These are phyloP conservation scores for Ascochyta clinopodiicola DNA, from an alignment of 2,329 filamentous ascomycete genomes.

Conservation along the genomic window DNA sequence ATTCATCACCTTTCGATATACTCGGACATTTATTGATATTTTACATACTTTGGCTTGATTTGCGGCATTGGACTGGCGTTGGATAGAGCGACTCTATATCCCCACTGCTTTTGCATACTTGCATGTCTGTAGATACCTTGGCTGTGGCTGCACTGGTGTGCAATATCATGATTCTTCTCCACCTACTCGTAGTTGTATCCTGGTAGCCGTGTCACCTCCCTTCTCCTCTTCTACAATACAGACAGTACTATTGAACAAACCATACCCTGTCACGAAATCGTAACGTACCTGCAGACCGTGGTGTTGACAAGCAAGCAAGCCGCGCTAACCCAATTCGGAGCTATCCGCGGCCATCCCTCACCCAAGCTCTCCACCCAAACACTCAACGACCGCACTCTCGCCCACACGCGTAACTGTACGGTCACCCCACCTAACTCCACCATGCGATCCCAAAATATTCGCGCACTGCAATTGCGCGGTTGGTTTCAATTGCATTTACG, in stretches of 20 bases:
- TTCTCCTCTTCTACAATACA: no score
- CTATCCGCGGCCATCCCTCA: background rate
- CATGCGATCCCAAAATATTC: no score
- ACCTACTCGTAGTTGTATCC: background rate
- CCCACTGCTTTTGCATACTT: slow-evolving; percentile 3
- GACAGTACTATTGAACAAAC: no score
- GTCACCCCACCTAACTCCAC: background rate
- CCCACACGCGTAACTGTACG: background rate
- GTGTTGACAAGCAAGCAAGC: background rate
- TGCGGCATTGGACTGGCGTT: slow-evolving; percentile 18
- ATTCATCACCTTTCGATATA: background rate
- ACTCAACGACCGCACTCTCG: background rate
- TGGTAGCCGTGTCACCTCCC: no score
- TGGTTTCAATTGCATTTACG: background rate
- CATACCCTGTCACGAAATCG: no score
- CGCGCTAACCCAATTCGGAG: background rate
- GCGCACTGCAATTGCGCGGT: no score
- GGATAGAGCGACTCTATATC: slow-evolving; percentile 10
- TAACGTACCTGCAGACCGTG: no score
- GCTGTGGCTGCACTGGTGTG: background rate
- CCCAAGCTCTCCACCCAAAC: slow-evolving; percentile 6
- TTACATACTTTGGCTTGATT: slow-evolving; percentile 1
- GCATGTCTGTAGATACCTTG: slow-evolving; percentile 7
- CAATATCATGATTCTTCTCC: slow-evolving; percentile 3
- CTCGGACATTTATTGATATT: background rate